A percentile compares a stretch with the other conserved stretches of the same genome.
Conservation (phyloP, 305 asterid species). For the Solanum aculeatissimum region DNA sequence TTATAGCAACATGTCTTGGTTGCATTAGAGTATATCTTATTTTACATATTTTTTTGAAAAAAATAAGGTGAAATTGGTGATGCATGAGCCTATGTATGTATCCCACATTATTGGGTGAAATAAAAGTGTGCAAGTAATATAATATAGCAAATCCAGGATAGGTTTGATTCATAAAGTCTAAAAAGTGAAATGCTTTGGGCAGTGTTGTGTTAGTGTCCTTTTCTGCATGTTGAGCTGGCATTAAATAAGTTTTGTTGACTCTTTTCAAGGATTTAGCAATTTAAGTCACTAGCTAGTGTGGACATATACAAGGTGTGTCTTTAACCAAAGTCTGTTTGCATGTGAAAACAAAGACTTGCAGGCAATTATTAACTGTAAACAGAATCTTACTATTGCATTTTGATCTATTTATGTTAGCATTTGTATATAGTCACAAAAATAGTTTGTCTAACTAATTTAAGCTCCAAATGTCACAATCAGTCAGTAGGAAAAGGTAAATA, state of each 20-base stretch:
- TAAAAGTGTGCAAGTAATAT: not conserved
- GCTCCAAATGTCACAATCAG: not conserved
- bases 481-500: not conserved
- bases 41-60: no score
- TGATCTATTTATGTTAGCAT: not conserved
- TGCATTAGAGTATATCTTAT: not conserved
- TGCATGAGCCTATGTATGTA: no score
- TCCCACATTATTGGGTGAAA: no score
- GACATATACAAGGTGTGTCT: no score
- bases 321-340: no score
- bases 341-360: not conserved
- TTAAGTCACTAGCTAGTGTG: no score
- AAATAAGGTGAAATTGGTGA: no score
- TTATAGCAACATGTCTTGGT: not conserved
- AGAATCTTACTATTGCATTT: not conserved
- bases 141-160: not conserved
- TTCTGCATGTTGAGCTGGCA: not conserved
- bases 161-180: not conserved
- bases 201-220: not conserved
- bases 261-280: not conserved
- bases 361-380: not conserved
- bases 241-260: not conserved
- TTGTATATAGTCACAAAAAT: not conserved
- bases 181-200: constrained; percentile 5
- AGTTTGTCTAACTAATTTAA: not conserved